Conservation (phyloP, 179 eudicot genomes). For the Camellia oleifera region DNA sequence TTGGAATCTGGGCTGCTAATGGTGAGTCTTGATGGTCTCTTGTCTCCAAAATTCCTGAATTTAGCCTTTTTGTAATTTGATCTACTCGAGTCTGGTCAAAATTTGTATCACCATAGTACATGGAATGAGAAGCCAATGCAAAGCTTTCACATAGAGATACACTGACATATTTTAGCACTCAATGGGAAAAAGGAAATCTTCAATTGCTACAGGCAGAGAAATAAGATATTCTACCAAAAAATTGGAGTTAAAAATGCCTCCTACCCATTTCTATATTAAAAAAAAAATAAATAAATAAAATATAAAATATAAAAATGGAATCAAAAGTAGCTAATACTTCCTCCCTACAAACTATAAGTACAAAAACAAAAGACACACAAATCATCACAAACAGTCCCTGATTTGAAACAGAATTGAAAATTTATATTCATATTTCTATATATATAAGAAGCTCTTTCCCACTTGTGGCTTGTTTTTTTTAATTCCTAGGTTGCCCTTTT, state of each 20-base stretch:
- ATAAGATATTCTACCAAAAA: conserved; percentile 19
- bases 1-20: conserved; percentile 21
- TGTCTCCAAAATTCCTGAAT: conserved; percentile 39
- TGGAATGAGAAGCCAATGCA: conserved; percentile 44
- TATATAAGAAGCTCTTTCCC: too few species aligned
- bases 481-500: too few species aligned
- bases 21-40: conserved; percentile 37
- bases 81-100: conserved; percentile 93
- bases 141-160: conserved; percentile 52
- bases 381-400: background rate
- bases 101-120: conserved; percentile 51
- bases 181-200: conserved; percentile 24
- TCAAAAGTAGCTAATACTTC: background rate
- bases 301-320: background rate
- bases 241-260: conserved; percentile 35
- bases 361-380: background rate
- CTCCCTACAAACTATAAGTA: background rate
- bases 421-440: too few species aligned
- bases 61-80: conserved; percentile 75
- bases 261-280: conserved; percentile 18
- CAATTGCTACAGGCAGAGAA: conserved; percentile 21
- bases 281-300: too few species aligned
- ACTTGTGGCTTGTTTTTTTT: too few species aligned
- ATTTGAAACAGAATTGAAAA: background rate
- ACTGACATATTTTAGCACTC: conserved; percentile 38